Base-by-base conservation (phyloP, 768 basidiomycete genomes). In the Podaxis rugospora region DNA sequence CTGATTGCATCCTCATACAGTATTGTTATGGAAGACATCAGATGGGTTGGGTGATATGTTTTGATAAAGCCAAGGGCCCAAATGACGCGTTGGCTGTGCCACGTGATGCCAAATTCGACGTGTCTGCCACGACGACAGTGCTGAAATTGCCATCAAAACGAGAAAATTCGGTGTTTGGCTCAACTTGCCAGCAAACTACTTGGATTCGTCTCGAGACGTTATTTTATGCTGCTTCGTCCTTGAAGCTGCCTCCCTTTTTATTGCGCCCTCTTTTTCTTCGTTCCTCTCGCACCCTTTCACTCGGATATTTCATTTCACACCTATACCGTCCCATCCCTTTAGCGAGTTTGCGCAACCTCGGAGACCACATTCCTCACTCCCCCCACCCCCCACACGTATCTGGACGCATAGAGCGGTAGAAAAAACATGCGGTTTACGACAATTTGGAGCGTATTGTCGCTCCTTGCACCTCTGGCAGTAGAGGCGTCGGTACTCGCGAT, bases 401-500 rank as follows among this genome's bases (percentile, higher is more conserved):
- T 49, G 47, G 47, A 16, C 11, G 46, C 23, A 49, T 54, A 39
- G 52, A 16, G 23, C 37, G 18, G 25, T 35, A 35, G n/a, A 13
- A 23, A n/a, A 9, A 68, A 63, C 59, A 81, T 80, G 79, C 78
- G 72, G 62, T 65, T 76, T 52, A 65, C 74, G 66, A 68, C 71
- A 62, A 67, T 73, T 56, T 78, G 75, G 71, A 70, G 70, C 66
- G 62, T 76, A 28, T 64, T 80, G 55, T 75, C 73, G 62, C 70
- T 81, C 59, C 60, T 79, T 57, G 69, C 72, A 51, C 78, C 82
- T 36, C 72, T 77, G 49, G 69, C 76, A 46, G 75, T 79, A n/a
- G 74, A 83, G 44, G 90, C 88, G 21, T 86, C 95, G 2, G 83
- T 98, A 11, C 84, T 99, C 51, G 95, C 95, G 18, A 92, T 99